Base-by-base conservation (phyloP, 192 early-diverging fungal species). In the Coemansia sp. region DNA sequence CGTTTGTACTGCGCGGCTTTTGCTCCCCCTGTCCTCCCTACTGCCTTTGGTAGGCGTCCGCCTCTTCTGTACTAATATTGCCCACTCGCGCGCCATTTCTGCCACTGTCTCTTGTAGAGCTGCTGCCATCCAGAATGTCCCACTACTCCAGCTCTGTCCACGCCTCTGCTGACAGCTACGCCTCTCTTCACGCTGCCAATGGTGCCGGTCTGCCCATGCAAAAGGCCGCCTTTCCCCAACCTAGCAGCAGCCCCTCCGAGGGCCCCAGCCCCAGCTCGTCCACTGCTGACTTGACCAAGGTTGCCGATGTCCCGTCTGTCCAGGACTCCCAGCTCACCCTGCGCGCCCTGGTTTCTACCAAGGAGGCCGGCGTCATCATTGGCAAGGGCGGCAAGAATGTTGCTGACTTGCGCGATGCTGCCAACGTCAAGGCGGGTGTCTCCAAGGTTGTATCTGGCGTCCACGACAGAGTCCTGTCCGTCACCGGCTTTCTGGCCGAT, bases 291-390 rank as follows among this genome's bases (percentile, higher is more conserved):
- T 59, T 68, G 71, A 38, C 65, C 65, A 70, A 60, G 60, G 26
- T 43, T 0, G 62, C 20, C 65, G 65, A 66, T 53, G 65, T 59
- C 2, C 78, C 78, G n/a, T 71, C 71, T 14, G 58, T 74, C 53
- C 71, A 77, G 63, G 88, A 88, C 63, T 72, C 81, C 50, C 85
- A 82, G 67, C 73, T 95, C 33, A 89, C 91, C 26, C 86, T 98
- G 76, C 90, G 95, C 65, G 92, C 94, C 16, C 80, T 98, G 5
- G 91, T 98, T 28, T 89, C 94, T 26, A 92, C 94, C 71, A 95
- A 95, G 72, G 96, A 98, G 74, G 92, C 92, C 14, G 92, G 92
- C 70, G 89, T 94, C n/a, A 91, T 94, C 55, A 94, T 94, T 62
- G 92, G 92, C 20, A 91, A 93, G 79, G 87, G 86, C 60, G 96